These are phyloP conservation scores for Salix dunnii DNA, from an alignment of 345 rosid species.

Conservation along the genomic window DNA sequence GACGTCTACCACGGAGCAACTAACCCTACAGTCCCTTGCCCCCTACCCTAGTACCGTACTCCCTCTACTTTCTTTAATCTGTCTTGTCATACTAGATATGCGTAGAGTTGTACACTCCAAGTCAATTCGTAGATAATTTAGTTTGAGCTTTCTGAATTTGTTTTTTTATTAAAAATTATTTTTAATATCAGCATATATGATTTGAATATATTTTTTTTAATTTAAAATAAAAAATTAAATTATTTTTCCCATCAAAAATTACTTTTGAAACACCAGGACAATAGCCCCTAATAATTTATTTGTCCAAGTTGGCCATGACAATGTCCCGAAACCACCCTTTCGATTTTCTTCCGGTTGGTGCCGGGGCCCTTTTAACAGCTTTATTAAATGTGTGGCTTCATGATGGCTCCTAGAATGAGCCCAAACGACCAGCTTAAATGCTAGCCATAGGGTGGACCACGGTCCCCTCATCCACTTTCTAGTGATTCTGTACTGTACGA, in stretches of 20 bases:
- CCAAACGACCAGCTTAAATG: neutral
- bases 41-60: no score
- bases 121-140: neutral
- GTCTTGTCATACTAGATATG: neutral
- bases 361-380: neutral
- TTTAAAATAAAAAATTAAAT: no score
- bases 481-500: neutral
- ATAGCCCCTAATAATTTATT: no score
- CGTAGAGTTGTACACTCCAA: neutral
- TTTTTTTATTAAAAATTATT: no score
- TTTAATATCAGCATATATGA: no score
- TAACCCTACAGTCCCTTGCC: neutral
- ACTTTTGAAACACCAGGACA: no score
- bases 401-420: neutral
- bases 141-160: no score
- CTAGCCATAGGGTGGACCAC: neutral
- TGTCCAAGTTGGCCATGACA: no score
- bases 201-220: no score
- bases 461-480: neutral
- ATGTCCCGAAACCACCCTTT: neutral
- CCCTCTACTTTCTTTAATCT: no score
- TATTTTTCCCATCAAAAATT: no score
- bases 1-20: neutral
- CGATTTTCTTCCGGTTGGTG: slow-evolving; percentile 6
- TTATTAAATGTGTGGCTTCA: neutral